Base-by-base conservation (phyloP, 352 stramenopile genomes). In the Peronospora farinosa region DNA sequence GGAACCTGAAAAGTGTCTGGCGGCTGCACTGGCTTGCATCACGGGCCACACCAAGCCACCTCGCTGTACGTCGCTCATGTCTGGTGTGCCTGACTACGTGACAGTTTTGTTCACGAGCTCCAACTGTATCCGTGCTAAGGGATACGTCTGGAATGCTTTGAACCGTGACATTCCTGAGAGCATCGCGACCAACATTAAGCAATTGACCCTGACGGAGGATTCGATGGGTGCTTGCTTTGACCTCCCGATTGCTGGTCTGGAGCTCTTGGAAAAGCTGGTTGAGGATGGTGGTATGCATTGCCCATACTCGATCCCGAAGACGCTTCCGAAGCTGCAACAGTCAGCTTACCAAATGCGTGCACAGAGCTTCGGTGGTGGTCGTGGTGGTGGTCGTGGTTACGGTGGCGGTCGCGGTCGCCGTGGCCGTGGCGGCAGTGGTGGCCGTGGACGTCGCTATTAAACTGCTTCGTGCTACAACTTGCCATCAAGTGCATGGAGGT, bases 101-200 rank as follows among this genome's bases (percentile, higher is more conserved):
- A 97, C 91, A 2, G 68, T 96, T 31, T 40, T 84, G 13, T 97
- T 95, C 67, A 72, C 64, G 41, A 88, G 77, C 68, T 78, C 73
- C 45, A 93, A 88, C 56, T 51, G 68, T 21, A 95, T 97, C 46
- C 74, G 77, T 5, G 82, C 80, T 36, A 92, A 93, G 64, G 80
- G 86, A 38, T 96, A 96, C 65, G 88, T 96, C 8, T 97, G 89
- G 89, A 95, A 88, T 47, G 87, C 86, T 15, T 48, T 97, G 30
- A 84, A 94, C 60, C 82, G 86, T 38, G 78, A 92, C 44, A 80
- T 97, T 41, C 60, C 70, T 12, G 70, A 89, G 45, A 72, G 88
- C 32, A 62, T 83, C 17, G 68, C 84, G 13, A 80, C 83, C 12
- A 67, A 88, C 40, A 81, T 97, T 37, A 92, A 93, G 63, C 88